Conservation (phyloP, 2,329 filamentous ascomycete genomes). For the Corinectria fuckeliana region DNA sequence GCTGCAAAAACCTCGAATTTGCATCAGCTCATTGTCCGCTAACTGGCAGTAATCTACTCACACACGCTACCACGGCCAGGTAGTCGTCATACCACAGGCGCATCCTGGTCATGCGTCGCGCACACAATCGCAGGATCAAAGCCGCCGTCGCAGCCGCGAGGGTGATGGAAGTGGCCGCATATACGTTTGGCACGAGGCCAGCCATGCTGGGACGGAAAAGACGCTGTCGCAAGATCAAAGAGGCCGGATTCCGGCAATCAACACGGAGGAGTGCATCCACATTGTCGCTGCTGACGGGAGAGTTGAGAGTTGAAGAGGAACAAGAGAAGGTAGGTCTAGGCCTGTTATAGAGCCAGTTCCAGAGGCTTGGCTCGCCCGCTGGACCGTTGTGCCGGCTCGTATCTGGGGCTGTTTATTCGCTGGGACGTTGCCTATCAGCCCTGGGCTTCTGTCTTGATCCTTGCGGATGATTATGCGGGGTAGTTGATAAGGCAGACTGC, state of each 20-base stretch:
- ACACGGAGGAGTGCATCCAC: not conserved
- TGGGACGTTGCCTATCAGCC: not conserved
- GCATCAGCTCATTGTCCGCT: too few relatives aligned
- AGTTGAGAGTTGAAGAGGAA: not conserved
- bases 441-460: too few relatives aligned
- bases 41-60: not conserved
- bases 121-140: conserved; percentile 24
- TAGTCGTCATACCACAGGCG: conserved; percentile 35
- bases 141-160: conserved; percentile 30
- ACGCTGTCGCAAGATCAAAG: not conserved
- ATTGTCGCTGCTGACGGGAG: not conserved
- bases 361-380: too few relatives aligned
- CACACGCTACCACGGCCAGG: conserved; percentile 28
- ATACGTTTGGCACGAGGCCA: conserved; percentile 32
- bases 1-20: conserved; percentile 23
- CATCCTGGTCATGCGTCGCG: conserved; percentile 30
- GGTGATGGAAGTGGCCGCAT: conserved; percentile 27
- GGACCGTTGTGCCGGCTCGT: not conserved
- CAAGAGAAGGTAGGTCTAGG: not conserved
- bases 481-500: not conserved
- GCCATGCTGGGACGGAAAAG: conserved; percentile 21
- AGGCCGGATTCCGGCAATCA: not conserved
- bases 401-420: not conserved
- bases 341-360: not conserved
- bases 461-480: not conserved